Conservation (phyloP, 306 rosid species). For the Begonia masoniana region DNA sequence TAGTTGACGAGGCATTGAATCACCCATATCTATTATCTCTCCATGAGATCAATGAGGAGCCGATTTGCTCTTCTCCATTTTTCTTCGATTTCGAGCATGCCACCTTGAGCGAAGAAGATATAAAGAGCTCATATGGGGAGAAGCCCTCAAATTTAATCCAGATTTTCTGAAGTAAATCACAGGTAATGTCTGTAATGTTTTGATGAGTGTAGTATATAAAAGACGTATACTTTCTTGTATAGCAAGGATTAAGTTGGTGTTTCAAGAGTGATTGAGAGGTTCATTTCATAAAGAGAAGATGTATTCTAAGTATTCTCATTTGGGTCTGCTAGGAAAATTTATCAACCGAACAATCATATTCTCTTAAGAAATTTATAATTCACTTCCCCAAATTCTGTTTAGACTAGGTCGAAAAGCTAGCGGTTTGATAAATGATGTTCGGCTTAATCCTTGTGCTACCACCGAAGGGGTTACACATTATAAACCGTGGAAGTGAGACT, state of each 20-base stretch:
- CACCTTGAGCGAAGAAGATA: slow-evolving; percentile 70
- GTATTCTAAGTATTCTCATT: too few species aligned
- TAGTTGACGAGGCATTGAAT: slow-evolving; percentile 84
- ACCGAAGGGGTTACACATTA: too few species aligned
- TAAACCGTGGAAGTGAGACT: too few species aligned
- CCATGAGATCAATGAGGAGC: slow-evolving; percentile 97
- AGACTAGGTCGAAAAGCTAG: too few species aligned
- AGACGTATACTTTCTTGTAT: not conserved
- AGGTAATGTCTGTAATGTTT: not conserved
- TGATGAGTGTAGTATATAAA: not conserved
- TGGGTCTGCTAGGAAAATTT: too few species aligned
- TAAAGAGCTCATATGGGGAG: slow-evolving; percentile 89
- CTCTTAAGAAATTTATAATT: too few species aligned
- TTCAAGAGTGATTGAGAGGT: not conserved
- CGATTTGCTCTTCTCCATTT: slow-evolving; percentile 67
- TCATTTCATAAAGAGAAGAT: too few species aligned
- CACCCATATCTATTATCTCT: slow-evolving; percentile 83
- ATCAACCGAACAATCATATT: too few species aligned
- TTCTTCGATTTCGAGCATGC: slow-evolving; percentile 73
- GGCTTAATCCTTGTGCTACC: too few species aligned
- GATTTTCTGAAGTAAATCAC: slow-evolving; percentile 18
- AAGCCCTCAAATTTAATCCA: slow-evolving; percentile 41
- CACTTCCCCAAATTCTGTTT: too few species aligned
- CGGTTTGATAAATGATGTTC: too few species aligned
- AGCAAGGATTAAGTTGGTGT: not conserved